phyloP scores from a whole-genome alignment of 768 basidiomycete species.

The Pleurotus giganteus region DNA sequence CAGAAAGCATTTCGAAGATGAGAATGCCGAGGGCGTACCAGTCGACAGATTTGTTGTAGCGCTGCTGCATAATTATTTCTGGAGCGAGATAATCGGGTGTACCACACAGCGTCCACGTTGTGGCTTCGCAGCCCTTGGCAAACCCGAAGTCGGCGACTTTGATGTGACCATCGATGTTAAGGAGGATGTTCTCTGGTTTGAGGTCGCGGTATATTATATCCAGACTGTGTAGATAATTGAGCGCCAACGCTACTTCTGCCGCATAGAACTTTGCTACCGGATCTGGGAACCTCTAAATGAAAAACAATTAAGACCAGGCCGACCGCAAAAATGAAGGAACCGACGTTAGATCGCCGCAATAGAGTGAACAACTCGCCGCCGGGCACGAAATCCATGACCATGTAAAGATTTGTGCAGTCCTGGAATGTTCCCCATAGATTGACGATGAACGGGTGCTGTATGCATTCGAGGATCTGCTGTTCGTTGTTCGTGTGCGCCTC shows the following conservation, averaged over 20 bases:
- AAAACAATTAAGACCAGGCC: neutral
- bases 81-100: slow-evolving; percentile 97
- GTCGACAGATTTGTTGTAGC: slow-evolving; percentile 96
- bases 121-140: slow-evolving; percentile 82
- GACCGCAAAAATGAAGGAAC: slow-evolving; percentile 23
- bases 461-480: slow-evolving; percentile 77
- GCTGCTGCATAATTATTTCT: slow-evolving; percentile 77
- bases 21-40: slow-evolving; percentile 99
- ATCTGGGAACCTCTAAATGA: slow-evolving; percentile 81
- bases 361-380: slow-evolving; percentile 97
- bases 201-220: slow-evolving; percentile 97
- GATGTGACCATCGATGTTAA: slow-evolving; percentile 94
- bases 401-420: slow-evolving; percentile 89
- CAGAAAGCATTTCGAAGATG: slow-evolving; percentile 97
- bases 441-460: slow-evolving; percentile 92
- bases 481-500: slow-evolving; percentile 98
- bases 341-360: slow-evolving; percentile 82
- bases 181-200: slow-evolving; percentile 95
- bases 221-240: slow-evolving; percentile 82
- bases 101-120: slow-evolving; percentile 94
- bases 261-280: slow-evolving; percentile 98
- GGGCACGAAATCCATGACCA: slow-evolving; percentile 97
- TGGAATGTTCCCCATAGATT: slow-evolving; percentile 97
- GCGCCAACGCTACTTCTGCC: slow-evolving; percentile 90
- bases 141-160: slow-evolving; percentile 98